Evolutionary conservation across 805 yeast species (phyloP).

Genomic region (Saturnispora zaruensis): DNA sequence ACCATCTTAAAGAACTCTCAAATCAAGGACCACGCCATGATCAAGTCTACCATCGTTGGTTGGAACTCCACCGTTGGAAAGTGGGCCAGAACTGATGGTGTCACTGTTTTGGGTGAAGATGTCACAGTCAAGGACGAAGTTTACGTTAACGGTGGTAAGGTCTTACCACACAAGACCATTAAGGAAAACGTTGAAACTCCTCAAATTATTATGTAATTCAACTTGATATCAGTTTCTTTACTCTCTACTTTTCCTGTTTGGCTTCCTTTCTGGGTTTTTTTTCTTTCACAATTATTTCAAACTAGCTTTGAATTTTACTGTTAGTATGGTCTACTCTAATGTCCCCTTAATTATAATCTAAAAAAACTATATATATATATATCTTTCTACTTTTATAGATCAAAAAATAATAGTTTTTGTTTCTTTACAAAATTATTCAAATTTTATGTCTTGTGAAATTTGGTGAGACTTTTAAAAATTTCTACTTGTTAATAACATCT

Average conservation of each 20-base stretch:
- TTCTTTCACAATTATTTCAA: background rate
- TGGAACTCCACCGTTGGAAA: slow-evolving; percentile 98
- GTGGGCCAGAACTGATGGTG: slow-evolving; percentile 99
- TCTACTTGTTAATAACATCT: background rate
- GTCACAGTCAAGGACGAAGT: slow-evolving; percentile 97
- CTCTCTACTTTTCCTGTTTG: background rate
- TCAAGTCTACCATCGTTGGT: slow-evolving; percentile 95
- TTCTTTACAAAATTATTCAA: background rate
- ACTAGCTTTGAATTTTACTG: background rate
- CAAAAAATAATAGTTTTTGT: background rate
- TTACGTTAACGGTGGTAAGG: slow-evolving; percentile 98
- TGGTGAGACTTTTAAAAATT: background rate
- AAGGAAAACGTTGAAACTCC: slow-evolving; percentile 95
- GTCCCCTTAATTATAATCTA: background rate
- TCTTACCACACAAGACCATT: slow-evolving; percentile 96
- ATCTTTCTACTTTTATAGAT: background rate
- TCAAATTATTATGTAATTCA: slow-evolving; percentile 85
- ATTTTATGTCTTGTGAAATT: background rate
- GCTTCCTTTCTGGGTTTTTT: background rate
- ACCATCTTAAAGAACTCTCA: slow-evolving; percentile 86
- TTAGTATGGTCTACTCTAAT: background rate
- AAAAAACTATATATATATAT: too few species aligned
- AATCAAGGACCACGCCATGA: slow-evolving; percentile 96
- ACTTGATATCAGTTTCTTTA: background rate
- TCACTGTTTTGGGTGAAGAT: slow-evolving; percentile 96